Base-by-base conservation (phyloP, 2,329 filamentous ascomycete genomes). In the Capronia coronata region DNA sequence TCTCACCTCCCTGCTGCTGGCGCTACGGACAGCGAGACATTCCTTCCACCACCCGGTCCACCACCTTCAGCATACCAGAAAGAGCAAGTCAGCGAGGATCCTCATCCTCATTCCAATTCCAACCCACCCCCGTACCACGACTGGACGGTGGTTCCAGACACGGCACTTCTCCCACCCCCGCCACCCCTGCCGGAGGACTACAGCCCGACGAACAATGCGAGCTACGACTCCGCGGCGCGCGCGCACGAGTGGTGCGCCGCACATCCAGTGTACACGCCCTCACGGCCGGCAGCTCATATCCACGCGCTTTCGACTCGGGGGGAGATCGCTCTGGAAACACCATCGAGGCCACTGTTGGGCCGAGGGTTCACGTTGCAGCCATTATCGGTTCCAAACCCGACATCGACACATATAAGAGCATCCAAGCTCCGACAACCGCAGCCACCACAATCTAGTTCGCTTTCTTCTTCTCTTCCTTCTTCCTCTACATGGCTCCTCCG, bases 71-170 rank as follows among this genome's bases (percentile, higher is more conserved):
- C 51, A 38, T 19, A 19, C 19, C 37, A 19, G n/a, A 6, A 21
- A 4, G 18, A 39, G 6, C 30, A 4, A 34, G 14, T 4, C 34
- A 37, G 34, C 7, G 18, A 18, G 18, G 16, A 1, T 18, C n/a
- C 34, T 18, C 1, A 19, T 2, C n/a, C 34, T 4, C 49, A 51
- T 25, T 29, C 46, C 19, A 35, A 38, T 32, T 14, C 23, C 11
- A 65, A 68, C 19, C 77, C 77, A 11, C 77, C 77, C 14, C 74
- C 76, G 21, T 80, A 81, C 59, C 79, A 82, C 62, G 77, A 80
- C 64, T 83, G 80, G 80, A 74, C 77, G 45, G 68, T 74, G 1
- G 72, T 82, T 2, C 78, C 79, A 4, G 79, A 83, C 59, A 81
- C 71, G 13, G 64, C 77, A 3, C 68, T 74, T n/a, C 70, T 83